phyloP scores from a whole-genome alignment of 2,329 filamentous ascomycete genomes.

The Elsinoe arachidis region DNA sequence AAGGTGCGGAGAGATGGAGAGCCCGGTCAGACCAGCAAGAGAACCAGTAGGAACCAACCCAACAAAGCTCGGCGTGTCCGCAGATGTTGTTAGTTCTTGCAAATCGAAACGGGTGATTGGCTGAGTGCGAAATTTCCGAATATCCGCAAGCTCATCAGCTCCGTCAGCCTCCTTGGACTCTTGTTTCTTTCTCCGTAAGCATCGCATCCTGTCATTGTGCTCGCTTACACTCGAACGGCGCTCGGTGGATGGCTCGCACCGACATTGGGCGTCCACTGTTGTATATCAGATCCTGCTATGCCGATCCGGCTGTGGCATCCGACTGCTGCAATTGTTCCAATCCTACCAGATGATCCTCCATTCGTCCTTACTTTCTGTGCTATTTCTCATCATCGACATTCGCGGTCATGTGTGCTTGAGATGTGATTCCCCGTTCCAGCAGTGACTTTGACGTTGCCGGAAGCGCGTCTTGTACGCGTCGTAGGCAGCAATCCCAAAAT shows the following conservation, averaged over 20 bases:
- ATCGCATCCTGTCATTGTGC: background rate
- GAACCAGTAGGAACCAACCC: background rate
- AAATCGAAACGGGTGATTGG: background rate
- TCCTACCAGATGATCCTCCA: too few relatives aligned
- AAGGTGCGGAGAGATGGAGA: background rate
- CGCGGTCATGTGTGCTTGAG: too few relatives aligned
- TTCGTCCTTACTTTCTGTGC: background rate
- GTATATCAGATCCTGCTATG: background rate
- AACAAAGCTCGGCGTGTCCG: constrained; percentile 1
- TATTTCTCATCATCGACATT: background rate
- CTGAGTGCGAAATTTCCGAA: background rate
- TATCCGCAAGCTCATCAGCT: background rate
- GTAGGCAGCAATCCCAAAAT: too few relatives aligned
- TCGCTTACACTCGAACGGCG: background rate
- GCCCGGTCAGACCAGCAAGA: background rate
- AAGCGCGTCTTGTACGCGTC: too few relatives aligned
- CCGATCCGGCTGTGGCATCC: background rate
- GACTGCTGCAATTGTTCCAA: background rate
- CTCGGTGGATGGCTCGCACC: background rate
- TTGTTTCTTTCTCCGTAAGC: background rate
- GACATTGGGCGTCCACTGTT: background rate
- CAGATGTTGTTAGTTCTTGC: background rate
- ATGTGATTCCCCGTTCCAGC: too few relatives aligned
- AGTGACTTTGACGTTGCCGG: too few relatives aligned
- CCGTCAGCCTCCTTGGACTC: background rate